Evolutionary conservation across 78 protist genomes (phyloP).

Genomic region (Chrysochromulina tobinii): DNA sequence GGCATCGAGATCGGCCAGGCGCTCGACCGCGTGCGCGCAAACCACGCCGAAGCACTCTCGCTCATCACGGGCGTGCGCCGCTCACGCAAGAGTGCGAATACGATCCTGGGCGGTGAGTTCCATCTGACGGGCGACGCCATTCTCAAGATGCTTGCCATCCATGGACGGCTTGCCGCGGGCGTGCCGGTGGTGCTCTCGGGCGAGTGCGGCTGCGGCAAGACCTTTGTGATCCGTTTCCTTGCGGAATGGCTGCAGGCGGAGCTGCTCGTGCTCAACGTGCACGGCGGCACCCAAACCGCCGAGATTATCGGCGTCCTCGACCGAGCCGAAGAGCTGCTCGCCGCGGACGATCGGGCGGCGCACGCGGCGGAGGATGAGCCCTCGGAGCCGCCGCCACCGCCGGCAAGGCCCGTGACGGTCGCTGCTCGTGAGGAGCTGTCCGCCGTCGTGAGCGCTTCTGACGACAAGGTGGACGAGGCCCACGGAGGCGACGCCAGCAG

Average conservation of each 20-base stretch:
- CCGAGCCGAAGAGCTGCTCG: neutral
- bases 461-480: too few species aligned
- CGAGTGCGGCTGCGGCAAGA: conserved; percentile 73
- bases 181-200: conserved; percentile 65
- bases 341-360: neutral
- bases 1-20: neutral
- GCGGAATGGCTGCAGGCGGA: neutral
- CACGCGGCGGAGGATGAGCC: neutral
- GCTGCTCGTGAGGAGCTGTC: too few species aligned
- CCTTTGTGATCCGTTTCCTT: conserved; percentile 10
- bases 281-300: conserved; percentile 38
- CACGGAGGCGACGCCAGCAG: too few species aligned
- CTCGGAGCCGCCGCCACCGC: too few species aligned
- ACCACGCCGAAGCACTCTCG: neutral
- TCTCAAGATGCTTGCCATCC: conserved; percentile 26
- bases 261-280: conserved; percentile 38
- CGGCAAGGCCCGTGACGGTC: too few species aligned
- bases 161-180: neutral
- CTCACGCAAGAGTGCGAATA: neutral
- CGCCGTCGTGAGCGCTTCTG: too few species aligned
- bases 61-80: neutral
- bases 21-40: neutral
- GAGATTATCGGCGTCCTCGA: conserved; percentile 33
- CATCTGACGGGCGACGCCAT: conserved; percentile 17
- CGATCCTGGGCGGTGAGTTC: neutral